Conservation (phyloP, 2,329 filamentous ascomycete species). For the Phaeosphaeria sp. region DNA sequence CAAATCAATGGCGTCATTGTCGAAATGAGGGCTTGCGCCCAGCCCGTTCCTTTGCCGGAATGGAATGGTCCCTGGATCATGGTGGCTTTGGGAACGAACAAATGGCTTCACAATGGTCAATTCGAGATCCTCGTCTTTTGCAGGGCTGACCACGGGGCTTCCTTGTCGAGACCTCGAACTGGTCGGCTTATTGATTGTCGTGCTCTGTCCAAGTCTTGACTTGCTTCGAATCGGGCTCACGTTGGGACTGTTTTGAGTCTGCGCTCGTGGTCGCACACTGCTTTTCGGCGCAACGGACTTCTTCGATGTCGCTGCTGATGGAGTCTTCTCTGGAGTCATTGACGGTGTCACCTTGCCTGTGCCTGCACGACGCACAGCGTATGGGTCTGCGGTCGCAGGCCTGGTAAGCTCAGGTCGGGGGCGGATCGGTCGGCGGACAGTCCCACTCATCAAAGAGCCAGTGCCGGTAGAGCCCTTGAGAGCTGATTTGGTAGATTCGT, state of each 20-base stretch:
- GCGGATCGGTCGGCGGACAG: conserved; percentile 59
- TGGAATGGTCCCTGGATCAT: conserved; percentile 36
- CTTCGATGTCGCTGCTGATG: conserved; percentile 46
- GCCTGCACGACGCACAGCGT: conserved; percentile 48
- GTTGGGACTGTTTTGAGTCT: conserved; percentile 44
- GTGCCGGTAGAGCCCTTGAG: conserved; percentile 42
- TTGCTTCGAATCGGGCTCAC: conserved; percentile 47
- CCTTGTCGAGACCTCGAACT: conserved; percentile 35
- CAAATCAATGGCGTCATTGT: conserved; percentile 46
- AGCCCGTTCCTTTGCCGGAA: conserved; percentile 48
- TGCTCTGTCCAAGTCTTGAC: conserved; percentile 40
- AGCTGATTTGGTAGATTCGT: conserved; percentile 41
- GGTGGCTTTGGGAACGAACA: conserved; percentile 42
- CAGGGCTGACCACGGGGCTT: conserved; percentile 43
- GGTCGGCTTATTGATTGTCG: conserved; percentile 38
- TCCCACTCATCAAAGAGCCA: conserved; percentile 64
- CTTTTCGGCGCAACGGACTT: conserved; percentile 44
- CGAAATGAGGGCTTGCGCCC: conserved; percentile 49
- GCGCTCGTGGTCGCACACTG: conserved; percentile 37
- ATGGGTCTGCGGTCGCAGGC: conserved; percentile 63
- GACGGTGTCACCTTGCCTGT: conserved; percentile 54
- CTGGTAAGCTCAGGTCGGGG: conserved; percentile 55
- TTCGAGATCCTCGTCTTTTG: conserved; percentile 52
- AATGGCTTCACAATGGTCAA: conserved; percentile 57
- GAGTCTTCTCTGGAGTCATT: conserved; percentile 55